phyloP scores from a whole-genome alignment of 129 eudicot genomes.

The Arctium lappa region DNA sequence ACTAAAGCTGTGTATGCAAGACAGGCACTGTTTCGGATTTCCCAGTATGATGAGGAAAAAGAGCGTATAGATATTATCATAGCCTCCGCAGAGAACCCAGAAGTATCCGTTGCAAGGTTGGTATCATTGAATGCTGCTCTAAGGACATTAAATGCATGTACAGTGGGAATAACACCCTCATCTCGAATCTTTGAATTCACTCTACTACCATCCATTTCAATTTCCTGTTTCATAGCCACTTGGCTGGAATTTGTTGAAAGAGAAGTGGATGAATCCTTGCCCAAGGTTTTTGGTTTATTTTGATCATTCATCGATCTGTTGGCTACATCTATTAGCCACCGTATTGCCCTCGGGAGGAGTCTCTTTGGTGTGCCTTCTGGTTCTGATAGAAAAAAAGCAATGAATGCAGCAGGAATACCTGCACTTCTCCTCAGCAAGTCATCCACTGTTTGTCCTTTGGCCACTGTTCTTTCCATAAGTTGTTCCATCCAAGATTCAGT shows the following conservation, averaged over 20 bases:
- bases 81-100: slow-evolving; percentile 95
- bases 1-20: slow-evolving; percentile 92
- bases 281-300: slow-evolving; percentile 19
- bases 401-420: slow-evolving; percentile 97
- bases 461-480: slow-evolving; percentile 88
- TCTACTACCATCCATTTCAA: slow-evolving; percentile 28
- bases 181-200: slow-evolving; percentile 72
- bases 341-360: slow-evolving; percentile 85
- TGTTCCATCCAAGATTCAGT: slow-evolving; percentile 97
- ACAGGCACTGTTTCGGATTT: slow-evolving; percentile 80
- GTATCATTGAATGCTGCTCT: slow-evolving; percentile 91
- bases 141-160: slow-evolving; percentile 96
- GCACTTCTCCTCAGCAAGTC: slow-evolving; percentile 98
- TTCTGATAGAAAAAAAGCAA: slow-evolving; percentile 89
- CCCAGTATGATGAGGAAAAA: slow-evolving; percentile 90
- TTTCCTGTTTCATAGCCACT: slow-evolving; percentile 4
- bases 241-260: slow-evolving; percentile 17
- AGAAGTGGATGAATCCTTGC: background rate
- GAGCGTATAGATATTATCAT: slow-evolving; percentile 71
- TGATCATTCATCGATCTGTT: slow-evolving; percentile 47
- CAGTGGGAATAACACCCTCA: slow-evolving; percentile 96
- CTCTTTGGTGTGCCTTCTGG: slow-evolving; percentile 97
- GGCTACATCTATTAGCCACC: slow-evolving; percentile 77
- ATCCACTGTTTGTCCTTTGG: slow-evolving; percentile 96
- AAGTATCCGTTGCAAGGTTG: slow-evolving; percentile 91